Evolutionary conservation across 495 filamentous ascomycete genomes (phyloP), one percentile per base, ranked within the genome.

Genomic region (Penicillium cataractarum): DNA sequence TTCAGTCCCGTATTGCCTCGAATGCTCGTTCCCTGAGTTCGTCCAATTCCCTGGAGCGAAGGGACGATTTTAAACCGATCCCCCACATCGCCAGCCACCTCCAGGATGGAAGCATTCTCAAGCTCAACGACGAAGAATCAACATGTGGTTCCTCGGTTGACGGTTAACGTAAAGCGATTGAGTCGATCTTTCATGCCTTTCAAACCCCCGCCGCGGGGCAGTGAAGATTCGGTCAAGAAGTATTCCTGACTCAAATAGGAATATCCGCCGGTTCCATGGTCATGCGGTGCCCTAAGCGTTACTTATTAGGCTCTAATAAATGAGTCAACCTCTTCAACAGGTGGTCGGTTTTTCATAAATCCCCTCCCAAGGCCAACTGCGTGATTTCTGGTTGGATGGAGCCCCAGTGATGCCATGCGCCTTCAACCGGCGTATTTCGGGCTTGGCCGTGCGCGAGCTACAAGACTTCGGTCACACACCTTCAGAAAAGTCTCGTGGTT

Each of bases 101-200:
- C 26, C 33, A 33, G 12, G 24, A 60, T 52, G 15, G 49, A 53
- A 27, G 35, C 27, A 35, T 33, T 12, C 1, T 40, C 24, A 17
- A 54, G 35, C 24, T 27, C 13, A 19, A 21, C 24, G n/a, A 29
- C 9, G 7, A 13, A 24, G 24, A 39, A 55, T 29, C 35, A 50
- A 64, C 56, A 64, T 59, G 61, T 55, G 56, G 55, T 55, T 31
- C 56, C 61, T 64, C 55, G 37, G 56, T 49, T 29, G 27, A 58
- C 21, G 37, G 26, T 40, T 27, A 32, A 59, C n/a, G 24, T n/a
- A 29, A n/a, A 50, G 42, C 26, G 17, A n/a, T 31, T 31, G 44
- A 27, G 21, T 35, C 21, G 22, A 51, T 51, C 15, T 13, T 48
- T 33, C 32, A 22, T 54, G 3, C 6, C 26, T 29, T 42, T n/a